Evolutionary conservation across 768 basidiomycete genomes (phyloP), one percentile per base, ranked within the genome.

Genomic region (Leccinum subtestaceum): DNA sequence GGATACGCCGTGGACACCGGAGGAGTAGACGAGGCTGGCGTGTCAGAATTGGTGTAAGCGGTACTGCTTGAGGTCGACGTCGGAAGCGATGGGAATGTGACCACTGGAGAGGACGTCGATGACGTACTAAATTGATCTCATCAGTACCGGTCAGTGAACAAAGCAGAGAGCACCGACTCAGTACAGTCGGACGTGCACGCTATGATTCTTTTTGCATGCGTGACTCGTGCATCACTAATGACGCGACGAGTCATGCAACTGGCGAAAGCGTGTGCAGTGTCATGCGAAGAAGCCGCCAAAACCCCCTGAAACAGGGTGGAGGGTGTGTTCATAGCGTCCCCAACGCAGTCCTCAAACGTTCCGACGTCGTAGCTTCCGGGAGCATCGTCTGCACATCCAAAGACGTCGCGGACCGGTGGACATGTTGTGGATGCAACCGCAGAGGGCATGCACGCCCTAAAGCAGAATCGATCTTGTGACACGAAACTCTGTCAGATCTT

Each of bases 281-380:
- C 84, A 2, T 85, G 76, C 7, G 77, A 43, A 13, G 88, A 86
- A 2, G 84, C 88, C 0, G 60, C 69, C 0, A 80, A 77, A 32
- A 84, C 71, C 38, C 85, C 85, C 76, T 91, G 89, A 66, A 79
- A 70, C 76, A 84, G 89, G 0, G 86, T 87, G 13, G 85, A 88
- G 17, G 75, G 70, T 34, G 81, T 81, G 75, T 80, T 74, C 51
- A 78, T 80, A 27, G 74, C 77, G 58, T 87, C 84, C 17, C 76
- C 84, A 49, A 74, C 47, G 65, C 86, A 89, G 12, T 78, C 73
- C 60, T 82, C 80, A 64, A 82, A 83, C 6, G 70, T 63, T 50
- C 78, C 81, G 47, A 70, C 63, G 60, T 66, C 74, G 61, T 82
- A 83, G 55, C 76, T 77, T 15, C 69, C 81, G 11, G 83, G 83